These are phyloP conservation scores for Mucor sp. DNA, from an alignment of 371 early-diverging fungal species.

Conservation along the genomic window DNA sequence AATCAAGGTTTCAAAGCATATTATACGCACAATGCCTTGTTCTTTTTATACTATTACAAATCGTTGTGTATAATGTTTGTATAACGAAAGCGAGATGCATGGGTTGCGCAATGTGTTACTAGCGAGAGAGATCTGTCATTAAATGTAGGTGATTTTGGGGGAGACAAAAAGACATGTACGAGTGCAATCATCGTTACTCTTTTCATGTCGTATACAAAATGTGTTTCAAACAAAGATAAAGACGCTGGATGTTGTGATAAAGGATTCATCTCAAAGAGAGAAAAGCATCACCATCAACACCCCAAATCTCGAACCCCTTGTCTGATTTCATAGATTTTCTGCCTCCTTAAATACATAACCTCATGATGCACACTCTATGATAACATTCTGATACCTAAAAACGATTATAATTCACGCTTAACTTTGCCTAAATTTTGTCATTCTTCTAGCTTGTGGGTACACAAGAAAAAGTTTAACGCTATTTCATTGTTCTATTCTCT, in stretches of 20 bases:
- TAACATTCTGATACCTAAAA: neutral
- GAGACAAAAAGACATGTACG: neutral
- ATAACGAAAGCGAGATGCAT: slow-evolving; percentile 16
- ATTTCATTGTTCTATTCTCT: neutral
- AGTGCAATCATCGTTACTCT: neutral
- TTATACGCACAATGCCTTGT: neutral
- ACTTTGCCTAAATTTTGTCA: neutral
- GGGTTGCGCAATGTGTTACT: slow-evolving; percentile 26
- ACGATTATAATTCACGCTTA: neutral
- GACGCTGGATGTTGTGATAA: too few relatives aligned
- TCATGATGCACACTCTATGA: neutral
- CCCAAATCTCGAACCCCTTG: too few relatives aligned
- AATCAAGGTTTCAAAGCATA: neutral
- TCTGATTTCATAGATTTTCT: too few relatives aligned
- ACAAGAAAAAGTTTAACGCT: neutral
- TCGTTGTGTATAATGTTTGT: neutral
- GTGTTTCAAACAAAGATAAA: too few relatives aligned
- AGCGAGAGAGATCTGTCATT: slow-evolving; percentile 16
- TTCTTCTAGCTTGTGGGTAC: neutral
- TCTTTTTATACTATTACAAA: neutral
- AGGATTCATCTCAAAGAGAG: too few relatives aligned
- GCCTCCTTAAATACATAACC: too few relatives aligned
- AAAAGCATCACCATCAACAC: too few relatives aligned
- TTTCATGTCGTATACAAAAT: too few relatives aligned
- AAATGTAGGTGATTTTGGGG: neutral